These are phyloP conservation scores for Sporothrix pseudoabietina DNA, from an alignment of 2,329 filamentous ascomycete genomes.

Conservation along the genomic window DNA sequence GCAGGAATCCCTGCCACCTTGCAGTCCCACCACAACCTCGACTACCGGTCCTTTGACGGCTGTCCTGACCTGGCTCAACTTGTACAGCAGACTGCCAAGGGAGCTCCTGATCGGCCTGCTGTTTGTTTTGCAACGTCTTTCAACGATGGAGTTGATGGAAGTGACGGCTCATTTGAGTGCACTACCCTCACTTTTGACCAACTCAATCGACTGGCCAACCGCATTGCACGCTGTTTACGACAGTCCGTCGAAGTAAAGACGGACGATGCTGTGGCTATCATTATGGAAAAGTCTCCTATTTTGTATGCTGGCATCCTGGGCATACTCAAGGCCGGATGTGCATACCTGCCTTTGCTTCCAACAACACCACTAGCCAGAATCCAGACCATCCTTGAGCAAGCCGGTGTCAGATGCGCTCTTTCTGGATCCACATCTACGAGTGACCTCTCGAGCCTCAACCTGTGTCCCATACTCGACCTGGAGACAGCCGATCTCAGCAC, in stretches of 20 bases:
- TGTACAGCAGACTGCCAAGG: conserved; percentile 57
- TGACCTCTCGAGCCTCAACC: background rate
- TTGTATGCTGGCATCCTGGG: conserved; percentile 76
- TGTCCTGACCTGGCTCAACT: conserved; percentile 51
- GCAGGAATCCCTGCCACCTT: conserved; percentile 39
- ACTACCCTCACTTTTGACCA: conserved; percentile 62
- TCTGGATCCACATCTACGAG: conserved; percentile 31
- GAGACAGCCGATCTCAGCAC: conserved; percentile 36
- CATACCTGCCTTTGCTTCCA: conserved; percentile 77
- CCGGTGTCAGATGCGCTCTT: conserved; percentile 53
- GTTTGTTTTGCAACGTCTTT: conserved; percentile 63
- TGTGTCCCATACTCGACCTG: conserved; percentile 42
- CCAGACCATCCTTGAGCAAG: conserved; percentile 62
- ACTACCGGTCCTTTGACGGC: conserved; percentile 41
- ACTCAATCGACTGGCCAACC: conserved; percentile 66
- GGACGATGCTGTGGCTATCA: conserved; percentile 67
- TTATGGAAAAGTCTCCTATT: conserved; percentile 74
- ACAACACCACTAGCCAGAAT: conserved; percentile 67
- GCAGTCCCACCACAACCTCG: conserved; percentile 55
- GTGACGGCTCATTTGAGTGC: conserved; percentile 39
- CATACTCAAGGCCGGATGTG: conserved; percentile 72
- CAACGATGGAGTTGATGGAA: conserved; percentile 26
- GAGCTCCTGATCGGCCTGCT: conserved; percentile 59
- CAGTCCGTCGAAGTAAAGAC: conserved; percentile 48
- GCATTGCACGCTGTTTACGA: conserved; percentile 59